Evolutionary conservation across 352 stramenopile genomes (phyloP).

Genomic region (Pythium aphanidermatum): DNA sequence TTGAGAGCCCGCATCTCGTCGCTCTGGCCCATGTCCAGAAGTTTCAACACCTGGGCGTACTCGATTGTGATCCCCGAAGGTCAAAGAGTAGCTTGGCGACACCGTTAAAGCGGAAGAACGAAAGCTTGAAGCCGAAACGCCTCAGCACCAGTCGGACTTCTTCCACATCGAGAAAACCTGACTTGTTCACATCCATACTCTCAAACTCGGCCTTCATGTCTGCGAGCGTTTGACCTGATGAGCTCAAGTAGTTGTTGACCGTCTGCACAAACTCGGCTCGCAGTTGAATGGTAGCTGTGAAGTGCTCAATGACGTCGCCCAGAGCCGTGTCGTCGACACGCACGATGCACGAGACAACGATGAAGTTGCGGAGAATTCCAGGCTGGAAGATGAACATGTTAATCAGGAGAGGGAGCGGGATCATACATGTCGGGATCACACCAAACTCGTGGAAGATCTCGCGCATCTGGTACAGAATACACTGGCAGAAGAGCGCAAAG

Average conservation of each 20-base stretch:
- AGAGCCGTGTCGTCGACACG: conserved; percentile 48
- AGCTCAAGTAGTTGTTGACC: conserved; percentile 23
- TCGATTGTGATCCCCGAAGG: conserved; percentile 32
- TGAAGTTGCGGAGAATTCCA: conserved; percentile 54
- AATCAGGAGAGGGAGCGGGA: conserved; percentile 40
- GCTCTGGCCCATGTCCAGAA: conserved; percentile 27
- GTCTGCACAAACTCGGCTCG: conserved; percentile 41
- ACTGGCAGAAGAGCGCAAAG: conserved; percentile 53
- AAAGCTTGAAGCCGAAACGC: conserved; percentile 38
- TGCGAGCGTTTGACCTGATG: conserved; percentile 12
- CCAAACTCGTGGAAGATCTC: conserved; percentile 15
- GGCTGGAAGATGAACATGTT: conserved; percentile 60
- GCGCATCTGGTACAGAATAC: conserved; percentile 48
- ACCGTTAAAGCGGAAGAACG: conserved; percentile 55
- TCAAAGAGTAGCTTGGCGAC: conserved; percentile 49
- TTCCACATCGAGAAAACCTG: conserved; percentile 36
- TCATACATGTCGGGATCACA: conserved; percentile 11
- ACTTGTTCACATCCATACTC: conserved; percentile 15
- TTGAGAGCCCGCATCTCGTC: too few relatives aligned
- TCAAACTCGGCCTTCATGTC: conserved; percentile 31
- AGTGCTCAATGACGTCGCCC: conserved; percentile 49
- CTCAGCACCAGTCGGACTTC: conserved; percentile 31
- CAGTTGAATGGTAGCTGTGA: conserved; percentile 50
- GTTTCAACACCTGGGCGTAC: conserved; percentile 37
- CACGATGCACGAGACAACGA: conserved; percentile 48